Percentiles rank a stretch among this genome's conserved stretches.
These are phyloP conservation scores for Athelia sp. DNA, from an alignment of 1,284 basidiomycete genomes.

Conservation along the genomic window DNA sequence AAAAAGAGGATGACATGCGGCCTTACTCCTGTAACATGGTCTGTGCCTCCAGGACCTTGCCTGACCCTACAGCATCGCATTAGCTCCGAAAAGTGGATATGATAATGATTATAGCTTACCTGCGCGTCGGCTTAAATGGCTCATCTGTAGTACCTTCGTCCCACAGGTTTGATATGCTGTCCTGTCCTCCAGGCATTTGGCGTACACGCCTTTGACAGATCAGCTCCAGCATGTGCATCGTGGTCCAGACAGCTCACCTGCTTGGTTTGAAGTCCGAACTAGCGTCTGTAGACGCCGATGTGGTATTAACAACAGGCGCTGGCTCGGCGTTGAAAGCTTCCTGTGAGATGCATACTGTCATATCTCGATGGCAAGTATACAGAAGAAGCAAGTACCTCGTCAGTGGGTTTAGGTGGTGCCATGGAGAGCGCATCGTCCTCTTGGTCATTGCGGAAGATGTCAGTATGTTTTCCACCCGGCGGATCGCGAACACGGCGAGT, in stretches of 20 bases:
- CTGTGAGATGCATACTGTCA: background rate
- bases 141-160: constrained; percentile 34
- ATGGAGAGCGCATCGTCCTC: constrained; percentile 23
- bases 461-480: background rate
- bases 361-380: too few species aligned
- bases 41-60: constrained; percentile 57
- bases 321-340: background rate
- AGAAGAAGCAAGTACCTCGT: background rate
- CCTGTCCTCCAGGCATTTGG: constrained; percentile 44
- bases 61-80: constrained; percentile 36
- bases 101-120: constrained; percentile 33
- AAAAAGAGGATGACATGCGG: constrained; percentile 2
- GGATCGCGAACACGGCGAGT: background rate
- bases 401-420: constrained; percentile 13
- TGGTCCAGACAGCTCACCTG: constrained; percentile 29
- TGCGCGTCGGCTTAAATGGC: constrained; percentile 59
- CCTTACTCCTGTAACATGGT: constrained; percentile 54
- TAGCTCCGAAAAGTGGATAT: background rate
- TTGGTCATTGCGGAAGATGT: constrained; percentile 19
- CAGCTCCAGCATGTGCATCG: too few species aligned
- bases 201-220: constrained; percentile 44
- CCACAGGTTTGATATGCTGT: constrained; percentile 45
- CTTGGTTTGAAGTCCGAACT: constrained; percentile 33
- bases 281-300: background rate
- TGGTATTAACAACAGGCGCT: background rate